Percentiles rank a stretch among this genome's conserved stretches.
Evolutionary conservation across 495 filamentous ascomycete genomes (phyloP).

Genomic region (Penicillium canescens): DNA sequence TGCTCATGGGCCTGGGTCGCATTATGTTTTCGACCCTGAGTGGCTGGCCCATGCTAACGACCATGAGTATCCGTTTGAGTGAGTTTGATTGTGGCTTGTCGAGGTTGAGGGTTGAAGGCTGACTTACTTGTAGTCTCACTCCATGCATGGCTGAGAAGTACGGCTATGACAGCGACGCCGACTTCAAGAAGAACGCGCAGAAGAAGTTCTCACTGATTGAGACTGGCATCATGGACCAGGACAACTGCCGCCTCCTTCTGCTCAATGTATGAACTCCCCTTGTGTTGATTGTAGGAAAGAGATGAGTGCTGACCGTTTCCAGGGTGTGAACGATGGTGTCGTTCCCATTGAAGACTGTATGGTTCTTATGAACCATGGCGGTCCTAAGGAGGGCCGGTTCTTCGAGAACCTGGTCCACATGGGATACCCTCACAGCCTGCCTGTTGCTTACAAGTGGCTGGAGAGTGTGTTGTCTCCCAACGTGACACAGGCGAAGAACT

Average conservation of each 20-base stretch:
- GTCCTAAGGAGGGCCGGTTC: constrained; percentile 72
- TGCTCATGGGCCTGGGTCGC: constrained; percentile 71
- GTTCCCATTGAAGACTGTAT: constrained; percentile 79
- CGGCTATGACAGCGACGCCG: constrained; percentile 60
- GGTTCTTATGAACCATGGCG: constrained; percentile 66
- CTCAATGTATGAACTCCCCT: constrained; percentile 57
- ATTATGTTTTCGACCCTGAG: constrained; percentile 64
- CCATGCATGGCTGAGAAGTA: constrained; percentile 70
- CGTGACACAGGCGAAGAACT: constrained; percentile 24
- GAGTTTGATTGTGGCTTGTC: constrained; percentile 23
- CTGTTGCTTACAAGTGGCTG: constrained; percentile 37
- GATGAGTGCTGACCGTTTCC: constrained; percentile 1
- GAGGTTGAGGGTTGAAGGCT: not conserved
- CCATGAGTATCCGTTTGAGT: constrained; percentile 78
- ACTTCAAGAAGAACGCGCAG: constrained; percentile 60
- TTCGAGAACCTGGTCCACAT: constrained; percentile 62
- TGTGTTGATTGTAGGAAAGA: not conserved
- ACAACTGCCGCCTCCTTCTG: constrained; percentile 62
- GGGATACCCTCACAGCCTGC: constrained; percentile 57
- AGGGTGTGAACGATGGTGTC: constrained; percentile 69
- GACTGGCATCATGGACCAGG: constrained; percentile 64
- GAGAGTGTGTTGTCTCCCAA: constrained; percentile 34
- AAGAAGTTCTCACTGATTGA: constrained; percentile 74
- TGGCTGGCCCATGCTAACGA: constrained; percentile 70
- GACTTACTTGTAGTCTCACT: constrained; percentile 45